Conservation (phyloP, 148 eudicot genomes). For the Gaultheria prostrata region DNA sequence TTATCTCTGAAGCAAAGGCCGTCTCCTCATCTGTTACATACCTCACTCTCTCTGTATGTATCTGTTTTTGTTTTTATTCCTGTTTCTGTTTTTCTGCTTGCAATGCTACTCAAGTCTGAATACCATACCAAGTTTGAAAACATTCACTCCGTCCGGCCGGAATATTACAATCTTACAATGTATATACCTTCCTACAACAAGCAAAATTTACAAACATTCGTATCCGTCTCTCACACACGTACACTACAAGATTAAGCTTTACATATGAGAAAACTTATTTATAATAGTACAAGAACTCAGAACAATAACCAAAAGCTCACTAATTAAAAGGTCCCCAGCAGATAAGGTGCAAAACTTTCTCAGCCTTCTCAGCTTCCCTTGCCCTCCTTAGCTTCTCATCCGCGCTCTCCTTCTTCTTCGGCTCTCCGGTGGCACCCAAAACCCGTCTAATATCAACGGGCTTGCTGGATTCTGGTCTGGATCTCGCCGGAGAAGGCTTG, state of each 20-base stretch:
- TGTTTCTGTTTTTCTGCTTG: background rate
- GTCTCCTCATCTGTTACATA: background rate
- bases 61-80: background rate
- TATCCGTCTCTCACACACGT: background rate
- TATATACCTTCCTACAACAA: background rate
- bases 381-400: slow-evolving; percentile 15
- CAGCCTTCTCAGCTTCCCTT: slow-evolving; percentile 27
- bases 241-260: background rate
- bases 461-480: slow-evolving; percentile 14
- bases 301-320: background rate
- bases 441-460: slow-evolving; percentile 6
- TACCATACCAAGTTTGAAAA: background rate
- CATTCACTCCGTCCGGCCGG: background rate
- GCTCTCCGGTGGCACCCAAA: slow-evolving; percentile 3
- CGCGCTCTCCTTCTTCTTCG: background rate
- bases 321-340: slow-evolving; percentile 23
- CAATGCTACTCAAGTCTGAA: background rate
- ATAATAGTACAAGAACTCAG: background rate
- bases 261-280: background rate
- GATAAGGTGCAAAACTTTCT: slow-evolving; percentile 24
- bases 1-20: background rate
- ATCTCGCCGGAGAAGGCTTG: slow-evolving; percentile 15
- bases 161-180: background rate
- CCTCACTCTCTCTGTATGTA: background rate
- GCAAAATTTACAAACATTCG: background rate